Base-by-base conservation (phyloP, 2,329 filamentous ascomycete species). In the Apiospora sp. region DNA sequence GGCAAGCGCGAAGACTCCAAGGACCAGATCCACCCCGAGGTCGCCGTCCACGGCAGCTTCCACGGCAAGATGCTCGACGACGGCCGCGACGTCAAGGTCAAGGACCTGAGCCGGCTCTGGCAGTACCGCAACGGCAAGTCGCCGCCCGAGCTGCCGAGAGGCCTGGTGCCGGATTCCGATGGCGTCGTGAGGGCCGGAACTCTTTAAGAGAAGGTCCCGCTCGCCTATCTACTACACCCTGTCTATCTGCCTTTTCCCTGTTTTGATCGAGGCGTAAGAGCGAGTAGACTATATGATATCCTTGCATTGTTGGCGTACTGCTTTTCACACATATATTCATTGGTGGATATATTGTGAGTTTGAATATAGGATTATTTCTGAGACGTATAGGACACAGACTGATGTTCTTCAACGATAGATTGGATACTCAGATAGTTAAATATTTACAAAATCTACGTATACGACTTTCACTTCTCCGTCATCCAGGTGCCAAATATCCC, bases 51-150 rank as follows among this genome's bases (percentile, higher is more conserved):
- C 68, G 83, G 82, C 0, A 80, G 78, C 27, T 76, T 76, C 48
- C 77, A 76, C 34, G 67, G 67, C 44, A 22, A 49, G 44, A 27
- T 69, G 73, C 80, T 78, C 4, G 75, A 82, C 27, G 78, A 82
- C 74, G 76, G 79, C 41, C 67, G 67, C 27, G 81, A 78, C 43
- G 83, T 89, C 58, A 87, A 83, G 77, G 89, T 92, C 7, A 90
- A 87, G 80, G 87, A 92, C 71, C 81, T 92, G 67, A 91, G 89
- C 76, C 85, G 90, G 67, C 79, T 92, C 41, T 92, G 90, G 90
- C 83, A 86, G 74, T 92, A 92, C 77, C 83, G 89, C 69, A 91
- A 92, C 77, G 90, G 90, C 1, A 82, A 79, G 72, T 87, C 85
- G 54, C 90, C 90, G 1, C 77, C 83, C 6, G 85, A 87, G 54